Percentiles rank a stretch among this genome's conserved stretches.
Evolutionary conservation across 2,329 filamentous ascomycete species (phyloP).

Genomic region (Neopestalotiopsis sp.): DNA sequence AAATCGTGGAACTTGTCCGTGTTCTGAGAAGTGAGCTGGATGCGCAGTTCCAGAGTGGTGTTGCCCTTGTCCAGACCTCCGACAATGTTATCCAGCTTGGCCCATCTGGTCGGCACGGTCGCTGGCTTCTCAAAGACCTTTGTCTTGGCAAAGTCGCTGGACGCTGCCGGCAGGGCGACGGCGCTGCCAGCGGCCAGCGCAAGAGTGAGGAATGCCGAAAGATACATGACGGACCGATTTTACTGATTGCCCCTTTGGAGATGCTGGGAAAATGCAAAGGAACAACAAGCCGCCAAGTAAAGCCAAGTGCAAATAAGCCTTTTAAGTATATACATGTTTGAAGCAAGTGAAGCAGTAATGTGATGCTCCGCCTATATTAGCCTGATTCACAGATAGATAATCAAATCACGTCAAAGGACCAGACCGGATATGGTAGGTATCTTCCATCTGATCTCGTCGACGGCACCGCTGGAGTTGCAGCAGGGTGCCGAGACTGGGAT

Average conservation of each 20-base stretch:
- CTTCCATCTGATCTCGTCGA: background rate
- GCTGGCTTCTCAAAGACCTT: conserved; percentile 9
- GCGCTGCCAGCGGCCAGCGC: background rate
- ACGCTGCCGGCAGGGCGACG: conserved; percentile 5
- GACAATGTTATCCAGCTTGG: conserved; percentile 3
- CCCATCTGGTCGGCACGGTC: conserved; percentile 2
- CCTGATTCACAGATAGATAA: conserved; percentile 5
- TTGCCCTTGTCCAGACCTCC: conserved; percentile 5
- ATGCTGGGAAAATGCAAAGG: background rate
- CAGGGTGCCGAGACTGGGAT: background rate
- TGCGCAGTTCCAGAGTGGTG: conserved; percentile 6
- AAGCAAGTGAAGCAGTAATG: background rate
- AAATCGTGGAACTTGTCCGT: conserved; percentile 13
- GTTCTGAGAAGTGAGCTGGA: conserved; percentile 13
- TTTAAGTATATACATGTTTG: background rate
- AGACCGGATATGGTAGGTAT: background rate
- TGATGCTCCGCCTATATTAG: conserved; percentile 1
- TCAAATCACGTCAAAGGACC: background rate
- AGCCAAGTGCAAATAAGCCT: conserved; percentile 15
- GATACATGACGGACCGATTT: conserved; percentile 1
- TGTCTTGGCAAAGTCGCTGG: background rate
- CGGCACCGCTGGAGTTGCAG: background rate
- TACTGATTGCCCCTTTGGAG: no score
- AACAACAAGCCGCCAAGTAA: conserved; percentile 4
- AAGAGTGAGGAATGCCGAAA: background rate